Evolutionary conservation across 2,329 filamentous ascomycete genomes (phyloP).

Genomic region (Sporothrix pseudoabietina): DNA sequence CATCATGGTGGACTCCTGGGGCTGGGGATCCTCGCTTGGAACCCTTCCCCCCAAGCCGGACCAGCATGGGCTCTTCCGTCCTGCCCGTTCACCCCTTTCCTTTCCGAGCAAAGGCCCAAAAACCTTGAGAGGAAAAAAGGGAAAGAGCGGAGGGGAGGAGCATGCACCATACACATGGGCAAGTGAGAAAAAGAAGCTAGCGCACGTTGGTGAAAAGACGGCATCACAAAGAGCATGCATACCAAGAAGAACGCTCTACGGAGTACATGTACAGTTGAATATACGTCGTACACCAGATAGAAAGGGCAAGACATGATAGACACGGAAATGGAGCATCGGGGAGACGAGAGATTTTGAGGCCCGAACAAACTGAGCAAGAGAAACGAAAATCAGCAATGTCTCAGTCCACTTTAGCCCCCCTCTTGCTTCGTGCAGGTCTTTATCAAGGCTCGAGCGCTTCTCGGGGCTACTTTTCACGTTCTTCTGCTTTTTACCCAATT

Average conservation of each 20-base stretch:
- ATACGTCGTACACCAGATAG: neutral
- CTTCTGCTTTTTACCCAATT: neutral
- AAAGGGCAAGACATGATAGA: neutral
- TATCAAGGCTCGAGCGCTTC: neutral
- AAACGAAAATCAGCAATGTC: slow-evolving; percentile 10
- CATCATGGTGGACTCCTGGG: slow-evolving; percentile 18
- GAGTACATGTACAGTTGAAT: too few species aligned
- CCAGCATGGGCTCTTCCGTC: slow-evolving; percentile 20
- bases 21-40: slow-evolving; percentile 17
- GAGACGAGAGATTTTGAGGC: neutral
- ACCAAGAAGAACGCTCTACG: neutral
- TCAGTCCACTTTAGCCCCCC: slow-evolving; percentile 6
- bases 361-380: neutral
- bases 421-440: slow-evolving; percentile 23
- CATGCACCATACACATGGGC: slow-evolving; percentile 4
- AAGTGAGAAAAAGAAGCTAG: slow-evolving; percentile 10
- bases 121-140: neutral
- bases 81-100: slow-evolving; percentile 24
- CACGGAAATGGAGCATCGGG: neutral
- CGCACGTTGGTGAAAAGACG: slow-evolving; percentile 2
- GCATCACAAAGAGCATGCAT: neutral
- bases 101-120: slow-evolving; percentile 18
- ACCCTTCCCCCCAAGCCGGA: slow-evolving; percentile 19
- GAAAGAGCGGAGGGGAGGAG: neutral
- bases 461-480: neutral